Percentiles rank a stretch among this genome's conserved stretches.
Conservation (phyloP, 2,329 filamentous ascomycete species). For the Lomentospora prolificans region DNA sequence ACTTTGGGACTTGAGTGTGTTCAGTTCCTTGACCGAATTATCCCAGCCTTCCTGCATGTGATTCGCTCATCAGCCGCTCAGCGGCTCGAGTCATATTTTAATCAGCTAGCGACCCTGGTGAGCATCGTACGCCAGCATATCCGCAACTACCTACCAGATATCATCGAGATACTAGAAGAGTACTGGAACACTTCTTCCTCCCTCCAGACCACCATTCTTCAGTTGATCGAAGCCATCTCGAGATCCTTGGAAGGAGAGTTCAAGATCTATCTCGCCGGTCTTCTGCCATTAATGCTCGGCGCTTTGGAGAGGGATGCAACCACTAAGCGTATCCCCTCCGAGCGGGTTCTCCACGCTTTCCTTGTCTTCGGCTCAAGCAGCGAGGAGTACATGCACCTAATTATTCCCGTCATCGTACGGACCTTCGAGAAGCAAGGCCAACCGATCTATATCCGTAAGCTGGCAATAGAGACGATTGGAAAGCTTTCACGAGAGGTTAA, state of each 20-base stretch:
- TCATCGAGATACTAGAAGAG: conserved; percentile 77
- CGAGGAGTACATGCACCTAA: conserved; percentile 98
- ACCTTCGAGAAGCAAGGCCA: conserved; percentile 87
- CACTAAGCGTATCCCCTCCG: conserved; percentile 67
- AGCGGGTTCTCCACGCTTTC: conserved; percentile 89
- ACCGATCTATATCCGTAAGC: conserved; percentile 68
- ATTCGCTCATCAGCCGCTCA: conserved; percentile 71
- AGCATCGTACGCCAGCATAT: conserved; percentile 96
- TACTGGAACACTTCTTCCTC: conserved; percentile 78
- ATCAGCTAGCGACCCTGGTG: conserved; percentile 85
- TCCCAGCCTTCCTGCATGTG: conserved; percentile 85
- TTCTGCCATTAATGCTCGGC: conserved; percentile 88
- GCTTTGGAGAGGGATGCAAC: conserved; percentile 81
- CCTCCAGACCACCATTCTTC: conserved; percentile 83
- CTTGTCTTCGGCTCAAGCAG: conserved; percentile 90
- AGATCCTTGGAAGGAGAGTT: conserved; percentile 94
- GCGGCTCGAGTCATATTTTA: conserved; percentile 91
- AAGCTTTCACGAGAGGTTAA: conserved; percentile 95
- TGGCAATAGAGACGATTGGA: conserved; percentile 88
- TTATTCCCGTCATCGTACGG: conserved; percentile 88
- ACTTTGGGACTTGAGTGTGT: conserved; percentile 95
- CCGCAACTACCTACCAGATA: conserved; percentile 76
- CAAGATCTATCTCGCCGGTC: conserved; percentile 82
- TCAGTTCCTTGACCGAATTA: conserved; percentile 84
- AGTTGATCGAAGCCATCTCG: conserved; percentile 86